A percentile compares a stretch with the other conserved stretches of the same genome.
phyloP scores from a whole-genome alignment of 805 yeast genomes.

The Lipomyces chichibuensis region DNA sequence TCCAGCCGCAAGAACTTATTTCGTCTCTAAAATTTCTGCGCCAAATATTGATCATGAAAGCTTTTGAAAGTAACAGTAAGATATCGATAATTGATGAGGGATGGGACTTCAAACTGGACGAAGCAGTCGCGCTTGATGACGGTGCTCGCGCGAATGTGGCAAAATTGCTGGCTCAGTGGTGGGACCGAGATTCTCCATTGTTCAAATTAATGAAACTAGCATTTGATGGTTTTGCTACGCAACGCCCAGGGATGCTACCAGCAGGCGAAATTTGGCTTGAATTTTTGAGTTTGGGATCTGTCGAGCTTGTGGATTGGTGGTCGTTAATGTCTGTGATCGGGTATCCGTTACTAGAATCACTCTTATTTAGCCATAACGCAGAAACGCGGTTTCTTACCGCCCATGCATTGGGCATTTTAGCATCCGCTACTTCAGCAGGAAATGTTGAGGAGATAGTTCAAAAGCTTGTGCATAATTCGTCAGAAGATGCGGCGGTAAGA shows the following conservation, averaged over 20 bases:
- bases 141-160: constrained; percentile 46
- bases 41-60: constrained; percentile 66
- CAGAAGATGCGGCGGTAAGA: background rate
- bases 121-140: constrained; percentile 65
- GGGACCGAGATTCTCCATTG: constrained; percentile 9
- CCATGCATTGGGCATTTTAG: constrained; percentile 49
- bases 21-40: constrained; percentile 58
- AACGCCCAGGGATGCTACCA: constrained; percentile 18
- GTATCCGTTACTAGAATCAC: constrained; percentile 21
- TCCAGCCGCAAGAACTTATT: constrained; percentile 26
- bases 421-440: constrained; percentile 1
- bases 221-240: constrained; percentile 18
- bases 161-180: constrained; percentile 7
- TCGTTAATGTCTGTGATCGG: background rate
- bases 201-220: constrained; percentile 2
- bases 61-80: constrained; percentile 55
- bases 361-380: constrained; percentile 29
- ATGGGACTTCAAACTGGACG: constrained; percentile 71
- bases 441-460: constrained; percentile 1
- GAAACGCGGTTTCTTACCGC: constrained; percentile 45
- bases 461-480: constrained; percentile 4
- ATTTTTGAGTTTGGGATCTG: constrained; percentile 40
- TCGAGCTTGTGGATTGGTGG: constrained; percentile 33
- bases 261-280: constrained; percentile 39
- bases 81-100: constrained; percentile 70